Evolutionary conservation across 306 rosid genomes (phyloP).

Genomic region (Cucurbita argyrosperma): DNA sequence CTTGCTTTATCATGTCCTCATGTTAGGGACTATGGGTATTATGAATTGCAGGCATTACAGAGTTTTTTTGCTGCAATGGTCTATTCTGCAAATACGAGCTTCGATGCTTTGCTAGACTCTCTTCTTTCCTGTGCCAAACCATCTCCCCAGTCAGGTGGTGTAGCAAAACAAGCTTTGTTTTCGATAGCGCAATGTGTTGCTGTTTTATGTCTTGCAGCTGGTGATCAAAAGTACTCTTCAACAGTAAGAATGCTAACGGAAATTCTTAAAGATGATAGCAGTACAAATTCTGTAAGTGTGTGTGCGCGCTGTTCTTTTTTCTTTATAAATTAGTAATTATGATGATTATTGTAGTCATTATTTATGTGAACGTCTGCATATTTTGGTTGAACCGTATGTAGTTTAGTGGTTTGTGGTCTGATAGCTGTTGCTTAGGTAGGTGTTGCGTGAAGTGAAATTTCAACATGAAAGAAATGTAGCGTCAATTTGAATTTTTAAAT

Average conservation of each 20-base stretch:
- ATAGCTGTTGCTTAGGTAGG: not conserved
- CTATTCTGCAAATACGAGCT: constrained; percentile 85
- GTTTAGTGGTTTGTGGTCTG: not conserved
- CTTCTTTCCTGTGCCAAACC: constrained; percentile 88
- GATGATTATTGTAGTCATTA: not conserved
- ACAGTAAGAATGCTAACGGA: constrained; percentile 88
- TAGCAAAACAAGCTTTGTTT: constrained; percentile 93
- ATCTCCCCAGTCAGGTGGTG: constrained; percentile 89
- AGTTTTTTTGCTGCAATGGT: constrained; percentile 85
- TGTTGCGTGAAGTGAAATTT: not conserved
- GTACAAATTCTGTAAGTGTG: constrained; percentile 59
- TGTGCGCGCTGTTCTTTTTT: not conserved
- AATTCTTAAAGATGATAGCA: constrained; percentile 72
- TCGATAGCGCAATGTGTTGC: constrained; percentile 96
- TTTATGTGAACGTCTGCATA: not conserved
- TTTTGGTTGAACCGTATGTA: not conserved
- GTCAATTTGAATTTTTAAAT: not conserved
- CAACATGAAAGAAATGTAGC: not conserved
- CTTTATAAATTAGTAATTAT: not conserved
- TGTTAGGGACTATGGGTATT: constrained; percentile 10
- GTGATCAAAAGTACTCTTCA: constrained; percentile 72
- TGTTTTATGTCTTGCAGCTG: constrained; percentile 95
- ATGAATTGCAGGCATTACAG: constrained; percentile 64
- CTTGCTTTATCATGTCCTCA: constrained; percentile 9
- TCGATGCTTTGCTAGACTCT: constrained; percentile 78